Conservation (phyloP, 2,329 filamentous ascomycete species). For the Teratosphaeria epicoccoides region DNA sequence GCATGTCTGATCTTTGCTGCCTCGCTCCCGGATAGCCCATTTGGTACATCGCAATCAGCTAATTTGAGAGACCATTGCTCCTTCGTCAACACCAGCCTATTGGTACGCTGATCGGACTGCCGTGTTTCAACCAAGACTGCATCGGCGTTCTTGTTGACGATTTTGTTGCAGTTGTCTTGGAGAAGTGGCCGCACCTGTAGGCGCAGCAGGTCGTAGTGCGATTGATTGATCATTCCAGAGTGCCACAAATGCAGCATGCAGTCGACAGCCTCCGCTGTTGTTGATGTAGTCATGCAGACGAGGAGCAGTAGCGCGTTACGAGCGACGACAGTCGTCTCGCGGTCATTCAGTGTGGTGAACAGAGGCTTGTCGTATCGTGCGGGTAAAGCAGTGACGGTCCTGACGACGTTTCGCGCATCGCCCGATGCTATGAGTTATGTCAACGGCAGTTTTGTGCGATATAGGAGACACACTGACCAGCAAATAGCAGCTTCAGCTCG, state of each 20-base stretch:
- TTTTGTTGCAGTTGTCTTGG: conserved; percentile 26
- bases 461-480: conserved; percentile 15
- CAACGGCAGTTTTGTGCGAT: neutral
- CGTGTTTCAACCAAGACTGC: conserved; percentile 27
- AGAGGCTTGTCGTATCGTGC: conserved; percentile 16
- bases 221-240: conserved; percentile 28
- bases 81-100: conserved; percentile 25
- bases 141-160: conserved; percentile 15
- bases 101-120: conserved; percentile 13
- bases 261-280: conserved; percentile 17
- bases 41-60: conserved; percentile 18
- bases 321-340: conserved; percentile 28
- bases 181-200: conserved; percentile 23
- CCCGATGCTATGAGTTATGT: conserved; percentile 29
- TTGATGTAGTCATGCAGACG: conserved; percentile 10
- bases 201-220: conserved; percentile 17
- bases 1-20: conserved; percentile 19
- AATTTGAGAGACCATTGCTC: conserved; percentile 24
- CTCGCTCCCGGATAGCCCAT: conserved; percentile 9
- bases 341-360: conserved; percentile 31
- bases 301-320: conserved; percentile 28
- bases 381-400: conserved; percentile 29
- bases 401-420: conserved; percentile 31
- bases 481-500: conserved; percentile 25
- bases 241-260: conserved; percentile 39